These are phyloP conservation scores for Atractiella rhizophila DNA, from an alignment of 768 basidiomycete genomes.

Conservation along the genomic window DNA sequence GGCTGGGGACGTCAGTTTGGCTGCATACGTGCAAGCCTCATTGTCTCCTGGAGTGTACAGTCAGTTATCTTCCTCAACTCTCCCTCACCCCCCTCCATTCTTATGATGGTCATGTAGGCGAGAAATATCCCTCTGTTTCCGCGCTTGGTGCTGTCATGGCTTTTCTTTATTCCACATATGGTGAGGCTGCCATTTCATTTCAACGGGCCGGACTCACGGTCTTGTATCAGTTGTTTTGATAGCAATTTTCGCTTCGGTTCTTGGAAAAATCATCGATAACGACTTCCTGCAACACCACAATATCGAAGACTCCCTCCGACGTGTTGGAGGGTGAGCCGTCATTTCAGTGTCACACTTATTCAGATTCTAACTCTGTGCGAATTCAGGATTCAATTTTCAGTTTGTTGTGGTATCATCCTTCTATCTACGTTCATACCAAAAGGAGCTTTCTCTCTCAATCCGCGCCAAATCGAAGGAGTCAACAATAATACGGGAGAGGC, in stretches of 20 bases:
- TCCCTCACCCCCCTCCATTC: too few relatives aligned
- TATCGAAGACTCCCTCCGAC: conserved; percentile 8
- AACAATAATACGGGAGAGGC: too few relatives aligned
- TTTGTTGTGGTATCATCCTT: conserved; percentile 17
- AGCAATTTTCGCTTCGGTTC: conserved; percentile 16
- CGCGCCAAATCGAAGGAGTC: too few relatives aligned
- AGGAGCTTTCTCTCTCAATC: conserved; percentile 19
- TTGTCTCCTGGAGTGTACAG: conserved; percentile 18
- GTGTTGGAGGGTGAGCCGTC: conserved; percentile 7
- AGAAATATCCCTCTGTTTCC: conserved; percentile 13
- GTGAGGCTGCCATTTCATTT: too few relatives aligned
- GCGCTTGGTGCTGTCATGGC: conserved; percentile 20
- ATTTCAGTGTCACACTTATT: not conserved
- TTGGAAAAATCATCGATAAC: conserved; percentile 18
- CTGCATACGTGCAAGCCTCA: conserved; percentile 19
- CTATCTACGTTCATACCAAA: conserved; percentile 16
- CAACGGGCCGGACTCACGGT: too few relatives aligned
- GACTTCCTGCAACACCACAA: conserved; percentile 6
- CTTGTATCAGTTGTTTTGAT: conserved; percentile 17
- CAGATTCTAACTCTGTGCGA: too few relatives aligned
- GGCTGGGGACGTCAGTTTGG: conserved; percentile 19
- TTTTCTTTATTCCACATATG: conserved; percentile 14
- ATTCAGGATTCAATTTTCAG: conserved; percentile 17
- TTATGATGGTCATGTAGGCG: conserved; percentile 8
- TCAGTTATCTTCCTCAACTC: conserved; percentile 13